Conservation (phyloP, 1,284 basidiomycete species). For the Apiotrichum gamsii region DNA sequence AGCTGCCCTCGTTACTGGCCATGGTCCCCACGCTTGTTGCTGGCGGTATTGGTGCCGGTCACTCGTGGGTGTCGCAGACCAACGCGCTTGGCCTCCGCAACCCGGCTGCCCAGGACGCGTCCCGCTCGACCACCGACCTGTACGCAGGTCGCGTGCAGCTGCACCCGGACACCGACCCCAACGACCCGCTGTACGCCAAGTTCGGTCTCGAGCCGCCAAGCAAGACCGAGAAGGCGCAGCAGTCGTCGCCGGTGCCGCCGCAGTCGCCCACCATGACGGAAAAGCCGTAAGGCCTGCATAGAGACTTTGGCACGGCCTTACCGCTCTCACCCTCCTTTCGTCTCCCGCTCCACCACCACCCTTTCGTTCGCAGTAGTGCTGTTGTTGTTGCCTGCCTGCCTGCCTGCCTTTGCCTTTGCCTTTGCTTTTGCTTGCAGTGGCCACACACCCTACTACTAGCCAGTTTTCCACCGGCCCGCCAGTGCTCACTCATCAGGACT, state of each 20-base stretch:
- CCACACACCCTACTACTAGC: too few relatives aligned
- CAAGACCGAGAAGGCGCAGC: constrained; percentile 1
- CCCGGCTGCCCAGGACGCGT: constrained; percentile 37
- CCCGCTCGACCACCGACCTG: constrained; percentile 36
- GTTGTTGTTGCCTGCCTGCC: too few relatives aligned
- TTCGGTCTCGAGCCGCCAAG: constrained; percentile 29
- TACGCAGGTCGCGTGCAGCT: constrained; percentile 66
- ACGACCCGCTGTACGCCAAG: constrained; percentile 43
- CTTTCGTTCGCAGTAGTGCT: too few relatives aligned
- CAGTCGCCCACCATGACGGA: too few relatives aligned
- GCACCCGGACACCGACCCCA: constrained; percentile 68
- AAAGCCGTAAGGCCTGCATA: too few relatives aligned
- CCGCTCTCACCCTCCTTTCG: not conserved
- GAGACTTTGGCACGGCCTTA: too few relatives aligned
- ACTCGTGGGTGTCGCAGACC: constrained; percentile 32
- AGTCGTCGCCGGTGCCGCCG: too few relatives aligned
- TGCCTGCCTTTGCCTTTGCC: too few relatives aligned
- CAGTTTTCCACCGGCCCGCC: too few relatives aligned
- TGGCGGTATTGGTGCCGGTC: constrained; percentile 70
- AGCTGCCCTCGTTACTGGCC: constrained; percentile 61
- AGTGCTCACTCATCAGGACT: too few relatives aligned
- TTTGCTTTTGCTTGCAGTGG: too few relatives aligned
- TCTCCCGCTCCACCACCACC: not conserved
- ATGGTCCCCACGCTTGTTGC: constrained; percentile 85
- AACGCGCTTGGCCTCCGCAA: constrained; percentile 26